phyloP scores from a whole-genome alignment of 2,329 filamentous ascomycete genomes.

The Clonostachys rosea region DNA sequence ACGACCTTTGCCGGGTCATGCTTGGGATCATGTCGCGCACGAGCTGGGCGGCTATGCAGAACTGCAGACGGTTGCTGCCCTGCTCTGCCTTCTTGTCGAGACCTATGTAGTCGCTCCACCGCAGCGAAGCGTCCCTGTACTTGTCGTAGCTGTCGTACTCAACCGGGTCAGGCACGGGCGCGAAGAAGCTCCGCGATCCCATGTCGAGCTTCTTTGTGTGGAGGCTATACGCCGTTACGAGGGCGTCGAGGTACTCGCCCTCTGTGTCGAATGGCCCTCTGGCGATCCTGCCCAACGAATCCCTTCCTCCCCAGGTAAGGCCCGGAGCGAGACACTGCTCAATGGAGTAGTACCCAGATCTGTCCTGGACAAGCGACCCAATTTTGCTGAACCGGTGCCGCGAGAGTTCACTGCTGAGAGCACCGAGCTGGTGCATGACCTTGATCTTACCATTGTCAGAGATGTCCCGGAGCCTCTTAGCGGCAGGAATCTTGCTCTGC shows the following conservation, averaged over 20 bases:
- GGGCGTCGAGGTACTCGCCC: conserved; percentile 13
- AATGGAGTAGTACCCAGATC: conserved; percentile 5
- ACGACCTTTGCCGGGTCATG: background rate
- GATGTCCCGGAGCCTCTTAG: conserved; percentile 2
- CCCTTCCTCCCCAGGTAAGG: conserved; percentile 12
- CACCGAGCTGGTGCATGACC: conserved; percentile 11
- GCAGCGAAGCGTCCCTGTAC: conserved; percentile 5
- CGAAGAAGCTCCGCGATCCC: conserved; percentile 16
- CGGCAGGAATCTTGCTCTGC: too few relatives aligned
- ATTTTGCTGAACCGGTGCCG: conserved; percentile 11
- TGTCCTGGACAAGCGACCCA: conserved; percentile 11
- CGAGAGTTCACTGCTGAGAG: conserved; percentile 8
- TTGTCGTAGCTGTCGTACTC: conserved; percentile 12
- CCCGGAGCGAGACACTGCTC: conserved; percentile 13
- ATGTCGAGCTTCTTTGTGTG: conserved; percentile 13
- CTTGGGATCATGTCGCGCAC: conserved; percentile 16
- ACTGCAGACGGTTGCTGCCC: conserved; percentile 14
- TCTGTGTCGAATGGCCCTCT: conserved; percentile 17
- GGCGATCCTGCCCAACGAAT: conserved; percentile 11
- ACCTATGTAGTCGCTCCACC: conserved; percentile 9
- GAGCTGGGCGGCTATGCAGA: conserved; percentile 11
- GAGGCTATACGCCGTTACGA: conserved; percentile 11
- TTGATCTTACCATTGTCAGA: conserved; percentile 6
- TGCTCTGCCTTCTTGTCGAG: conserved; percentile 14
- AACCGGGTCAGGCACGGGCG: conserved; percentile 13